Conservation (phyloP, 2,329 filamentous ascomycete genomes). For the Neoscytalidium dimidiatum region DNA sequence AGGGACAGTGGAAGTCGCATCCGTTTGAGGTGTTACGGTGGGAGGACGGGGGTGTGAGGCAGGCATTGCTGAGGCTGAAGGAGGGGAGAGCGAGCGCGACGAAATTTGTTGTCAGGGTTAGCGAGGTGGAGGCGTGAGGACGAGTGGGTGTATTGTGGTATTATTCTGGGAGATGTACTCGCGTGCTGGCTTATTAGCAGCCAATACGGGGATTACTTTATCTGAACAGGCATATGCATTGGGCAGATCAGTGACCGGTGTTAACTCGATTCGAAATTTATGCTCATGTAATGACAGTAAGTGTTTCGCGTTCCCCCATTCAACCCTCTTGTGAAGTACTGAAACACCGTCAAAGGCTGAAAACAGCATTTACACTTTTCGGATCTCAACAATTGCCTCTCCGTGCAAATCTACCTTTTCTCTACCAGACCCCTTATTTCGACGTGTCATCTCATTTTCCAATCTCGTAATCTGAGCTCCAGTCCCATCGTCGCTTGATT, state of each 20-base stretch:
- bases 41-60: not conserved
- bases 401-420: not conserved
- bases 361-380: not conserved
- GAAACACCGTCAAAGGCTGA: too few relatives aligned
- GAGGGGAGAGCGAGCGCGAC: not conserved
- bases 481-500: not conserved
- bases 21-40: not conserved
- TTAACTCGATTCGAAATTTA: too few relatives aligned
- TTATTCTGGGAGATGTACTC: too few relatives aligned
- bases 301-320: too few relatives aligned
- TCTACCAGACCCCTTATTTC: not conserved
- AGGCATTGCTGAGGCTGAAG: not conserved
- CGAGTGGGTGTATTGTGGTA: too few relatives aligned
- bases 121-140: not conserved
- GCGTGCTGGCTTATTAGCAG: too few relatives aligned
- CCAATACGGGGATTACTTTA: too few relatives aligned
- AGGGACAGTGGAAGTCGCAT: not conserved
- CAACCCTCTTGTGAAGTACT: too few relatives aligned
- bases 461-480: not conserved
- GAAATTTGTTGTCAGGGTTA: not conserved
- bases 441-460: not conserved
- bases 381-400: not conserved
- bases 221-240: too few relatives aligned
- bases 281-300: too few relatives aligned
- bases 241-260: too few relatives aligned